Percentiles rank a stretch among this genome's conserved stretches.
Evolutionary conservation across 78 protist genomes (phyloP).

Genomic region (Dictyostelium firmibasis): DNA sequence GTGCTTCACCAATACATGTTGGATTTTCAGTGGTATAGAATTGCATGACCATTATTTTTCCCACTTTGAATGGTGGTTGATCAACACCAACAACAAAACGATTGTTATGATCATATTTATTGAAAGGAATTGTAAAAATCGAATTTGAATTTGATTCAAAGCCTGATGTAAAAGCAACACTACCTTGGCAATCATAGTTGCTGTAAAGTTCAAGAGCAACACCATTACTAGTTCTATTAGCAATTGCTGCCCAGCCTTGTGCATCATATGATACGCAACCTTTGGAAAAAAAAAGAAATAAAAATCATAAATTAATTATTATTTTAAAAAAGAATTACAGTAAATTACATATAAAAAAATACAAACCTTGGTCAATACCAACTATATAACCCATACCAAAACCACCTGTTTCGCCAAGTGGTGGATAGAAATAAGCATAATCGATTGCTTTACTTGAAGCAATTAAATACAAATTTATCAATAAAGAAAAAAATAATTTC

Average conservation of each 20-base stretch:
- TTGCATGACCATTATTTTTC: constrained; percentile 29
- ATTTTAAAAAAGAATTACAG: not conserved
- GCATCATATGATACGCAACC: constrained; percentile 24
- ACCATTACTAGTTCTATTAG: not conserved
- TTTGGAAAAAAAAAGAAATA: not conserved
- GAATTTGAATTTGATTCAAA: not conserved
- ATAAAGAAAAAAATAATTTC: not conserved
- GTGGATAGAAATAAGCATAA: constrained; percentile 31
- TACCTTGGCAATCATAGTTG: not conserved
- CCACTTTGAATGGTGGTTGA: not conserved
- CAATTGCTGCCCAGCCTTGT: constrained; percentile 21
- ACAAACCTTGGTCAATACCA: not conserved
- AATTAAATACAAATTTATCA: not conserved
- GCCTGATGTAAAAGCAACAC: not conserved
- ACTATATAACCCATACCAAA: constrained; percentile 20
- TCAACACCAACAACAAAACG: not conserved
- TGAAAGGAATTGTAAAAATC: constrained; percentile 5
- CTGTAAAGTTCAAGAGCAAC: not conserved
- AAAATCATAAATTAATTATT: not conserved
- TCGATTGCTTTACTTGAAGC: not conserved
- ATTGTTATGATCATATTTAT: constrained; percentile 28
- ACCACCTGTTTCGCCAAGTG: not conserved
- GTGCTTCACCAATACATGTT: not conserved
- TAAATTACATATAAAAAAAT: not conserved
- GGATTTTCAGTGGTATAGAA: not conserved